These are phyloP conservation scores for Magnaporthiopsis poae DNA, from an alignment of 2,329 filamentous ascomycete genomes.

Conservation along the genomic window DNA sequence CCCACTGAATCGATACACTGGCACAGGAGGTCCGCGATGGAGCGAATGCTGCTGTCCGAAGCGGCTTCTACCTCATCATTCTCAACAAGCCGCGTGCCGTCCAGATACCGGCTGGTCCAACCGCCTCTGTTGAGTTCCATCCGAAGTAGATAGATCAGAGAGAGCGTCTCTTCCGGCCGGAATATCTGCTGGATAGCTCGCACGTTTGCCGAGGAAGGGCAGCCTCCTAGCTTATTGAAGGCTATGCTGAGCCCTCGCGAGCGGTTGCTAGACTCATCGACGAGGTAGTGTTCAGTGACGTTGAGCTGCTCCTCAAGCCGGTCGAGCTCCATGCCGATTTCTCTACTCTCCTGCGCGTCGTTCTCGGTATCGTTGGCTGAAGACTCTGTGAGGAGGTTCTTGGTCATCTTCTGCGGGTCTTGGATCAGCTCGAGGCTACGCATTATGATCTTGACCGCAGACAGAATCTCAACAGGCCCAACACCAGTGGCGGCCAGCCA, in stretches of 20 bases:
- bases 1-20: constrained; percentile 69
- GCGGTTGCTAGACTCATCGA: constrained; percentile 52
- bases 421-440: constrained; percentile 55
- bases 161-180: constrained; percentile 57
- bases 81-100: constrained; percentile 38
- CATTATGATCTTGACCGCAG: constrained; percentile 57
- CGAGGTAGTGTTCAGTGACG: constrained; percentile 57
- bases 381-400: constrained; percentile 24
- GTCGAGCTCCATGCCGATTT: constrained; percentile 46
- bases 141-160: constrained; percentile 62
- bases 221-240: constrained; percentile 59
- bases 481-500: constrained; percentile 58
- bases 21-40: constrained; percentile 62
- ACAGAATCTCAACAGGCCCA: constrained; percentile 55
- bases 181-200: constrained; percentile 54
- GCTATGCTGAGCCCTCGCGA: constrained; percentile 57
- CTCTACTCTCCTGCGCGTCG: constrained; percentile 20
- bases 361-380: constrained; percentile 21
- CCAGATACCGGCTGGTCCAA: constrained; percentile 65
- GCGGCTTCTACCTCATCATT: constrained; percentile 38
- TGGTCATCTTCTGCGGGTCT: constrained; percentile 27
- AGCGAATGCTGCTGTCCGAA: constrained; percentile 58
- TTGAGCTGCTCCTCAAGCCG: constrained; percentile 56
- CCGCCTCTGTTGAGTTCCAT: constrained; percentile 64
- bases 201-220: constrained; percentile 50